Evolutionary conservation across 768 basidiomycete species (phyloP).

Genomic region (Amyloporia xantha): DNA sequence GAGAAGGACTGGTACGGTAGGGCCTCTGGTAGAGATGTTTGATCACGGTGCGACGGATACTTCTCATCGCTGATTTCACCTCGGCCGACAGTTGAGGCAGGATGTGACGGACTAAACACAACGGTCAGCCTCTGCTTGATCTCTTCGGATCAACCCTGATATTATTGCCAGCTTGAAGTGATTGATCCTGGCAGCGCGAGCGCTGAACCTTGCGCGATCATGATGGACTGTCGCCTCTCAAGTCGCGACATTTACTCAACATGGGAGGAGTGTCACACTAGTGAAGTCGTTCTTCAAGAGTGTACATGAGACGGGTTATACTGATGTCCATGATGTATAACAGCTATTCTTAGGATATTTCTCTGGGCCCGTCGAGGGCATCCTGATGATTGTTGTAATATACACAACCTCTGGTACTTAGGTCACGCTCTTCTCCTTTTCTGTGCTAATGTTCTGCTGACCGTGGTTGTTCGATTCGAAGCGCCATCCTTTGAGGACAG

Average conservation of each 20-base stretch:
- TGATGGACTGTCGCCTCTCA: slow-evolving; percentile 97
- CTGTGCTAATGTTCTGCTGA: neutral
- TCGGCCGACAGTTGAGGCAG: slow-evolving; percentile 30
- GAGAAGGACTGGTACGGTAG: slow-evolving; percentile 92
- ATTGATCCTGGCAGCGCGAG: slow-evolving; percentile 72
- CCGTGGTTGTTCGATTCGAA: slow-evolving; percentile 25
- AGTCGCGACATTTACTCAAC: slow-evolving; percentile 60
- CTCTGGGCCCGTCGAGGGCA: slow-evolving; percentile 95
- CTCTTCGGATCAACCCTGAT: neutral
- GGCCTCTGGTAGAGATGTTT: slow-evolving; percentile 97
- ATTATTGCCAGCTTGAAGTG: slow-evolving; percentile 72
- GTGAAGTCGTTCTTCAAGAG: slow-evolving; percentile 14
- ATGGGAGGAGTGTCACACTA: slow-evolving; percentile 87
- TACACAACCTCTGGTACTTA: slow-evolving; percentile 70
- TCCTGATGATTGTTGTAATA: slow-evolving; percentile 74
- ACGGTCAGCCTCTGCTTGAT: slow-evolving; percentile 71
- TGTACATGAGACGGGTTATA: no score
- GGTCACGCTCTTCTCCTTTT: no score
- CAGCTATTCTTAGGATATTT: slow-evolving; percentile 88
- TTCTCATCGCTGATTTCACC: neutral
- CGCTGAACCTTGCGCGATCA: slow-evolving; percentile 85
- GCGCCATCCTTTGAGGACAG: slow-evolving; percentile 82
- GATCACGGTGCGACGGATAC: slow-evolving; percentile 69
- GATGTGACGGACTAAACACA: slow-evolving; percentile 92
- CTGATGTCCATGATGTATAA: neutral